Evolutionary conservation across 768 basidiomycete species (phyloP).

Genomic region (Tulasnella sp.): DNA sequence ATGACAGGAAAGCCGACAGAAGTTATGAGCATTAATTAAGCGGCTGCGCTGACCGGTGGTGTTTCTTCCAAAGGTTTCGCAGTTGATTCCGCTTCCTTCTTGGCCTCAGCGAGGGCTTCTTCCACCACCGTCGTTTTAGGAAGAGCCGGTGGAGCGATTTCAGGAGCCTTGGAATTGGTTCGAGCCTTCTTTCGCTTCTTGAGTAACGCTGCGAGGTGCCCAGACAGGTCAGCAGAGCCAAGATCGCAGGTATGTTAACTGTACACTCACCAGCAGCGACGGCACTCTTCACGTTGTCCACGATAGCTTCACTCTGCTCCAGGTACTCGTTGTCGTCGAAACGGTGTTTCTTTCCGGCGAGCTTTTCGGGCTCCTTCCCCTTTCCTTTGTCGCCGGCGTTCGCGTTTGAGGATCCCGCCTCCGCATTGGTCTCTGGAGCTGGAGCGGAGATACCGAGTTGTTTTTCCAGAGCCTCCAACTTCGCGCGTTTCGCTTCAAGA

Average conservation of each 20-base stretch:
- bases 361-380: constrained; percentile 30
- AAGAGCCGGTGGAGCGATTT: not conserved
- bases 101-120: not conserved
- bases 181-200: constrained; percentile 71
- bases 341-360: constrained; percentile 70
- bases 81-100: not conserved
- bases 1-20: not conserved
- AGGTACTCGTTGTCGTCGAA: constrained; percentile 89
- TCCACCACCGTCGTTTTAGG: not conserved
- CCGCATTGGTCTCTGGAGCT: constrained; percentile 20
- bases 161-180: not conserved
- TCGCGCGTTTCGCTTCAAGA: constrained; percentile 64
- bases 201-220: constrained; percentile 39
- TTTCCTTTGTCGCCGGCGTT: constrained; percentile 6
- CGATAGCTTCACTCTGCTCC: constrained; percentile 82
- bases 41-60: not conserved
- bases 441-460: constrained; percentile 53
- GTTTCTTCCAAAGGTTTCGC: not conserved
- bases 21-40: not conserved
- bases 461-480: constrained; percentile 74
- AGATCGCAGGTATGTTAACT: not conserved
- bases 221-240: constrained; percentile 14
- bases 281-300: constrained; percentile 83
- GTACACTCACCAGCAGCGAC: constrained; percentile 60
- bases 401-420: constrained; percentile 18